phyloP scores from a whole-genome alignment of 176 grass and related monocot genomes.

The Ensete glaucum region DNA sequence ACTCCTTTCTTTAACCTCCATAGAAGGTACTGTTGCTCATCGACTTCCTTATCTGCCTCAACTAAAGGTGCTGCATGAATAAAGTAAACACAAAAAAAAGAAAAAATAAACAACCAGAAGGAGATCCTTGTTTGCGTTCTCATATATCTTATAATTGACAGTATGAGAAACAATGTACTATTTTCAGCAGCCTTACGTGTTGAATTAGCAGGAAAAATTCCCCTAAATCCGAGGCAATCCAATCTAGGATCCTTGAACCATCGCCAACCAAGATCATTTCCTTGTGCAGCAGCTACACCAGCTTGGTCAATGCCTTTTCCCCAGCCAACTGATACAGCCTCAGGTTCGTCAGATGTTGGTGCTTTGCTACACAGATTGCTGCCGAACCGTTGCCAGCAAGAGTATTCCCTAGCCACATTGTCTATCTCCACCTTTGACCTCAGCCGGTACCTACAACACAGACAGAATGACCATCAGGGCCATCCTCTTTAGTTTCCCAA shows the following conservation, averaged over 20 bases:
- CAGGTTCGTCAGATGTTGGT: conserved; percentile 55
- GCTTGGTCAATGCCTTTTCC: conserved; percentile 50
- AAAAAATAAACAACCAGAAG: neutral
- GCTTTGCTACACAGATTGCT: conserved; percentile 9
- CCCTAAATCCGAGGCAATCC: conserved; percentile 71
- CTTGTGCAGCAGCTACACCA: conserved; percentile 54
- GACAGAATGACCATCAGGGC: neutral
- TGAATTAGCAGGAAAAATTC: conserved; percentile 71
- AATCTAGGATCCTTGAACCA: conserved; percentile 85
- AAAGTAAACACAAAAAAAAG: conserved; percentile 7
- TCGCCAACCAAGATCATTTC: conserved; percentile 61
- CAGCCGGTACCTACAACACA: conserved; percentile 5
- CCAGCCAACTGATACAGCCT: conserved; percentile 73
- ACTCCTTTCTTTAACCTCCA: conserved; percentile 70
- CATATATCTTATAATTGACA: neutral
- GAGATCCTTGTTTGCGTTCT: neutral
- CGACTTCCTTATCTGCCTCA: conserved; percentile 71
- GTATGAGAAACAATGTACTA: neutral
- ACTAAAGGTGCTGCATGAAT: conserved; percentile 54
- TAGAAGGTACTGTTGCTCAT: conserved; percentile 71
- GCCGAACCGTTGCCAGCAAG: conserved; percentile 89
- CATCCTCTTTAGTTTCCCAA: neutral
- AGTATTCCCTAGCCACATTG: conserved; percentile 12
- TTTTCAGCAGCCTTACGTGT: conserved; percentile 38
- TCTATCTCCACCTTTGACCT: conserved; percentile 19